A percentile compares a stretch with the other conserved stretches of the same genome.
phyloP scores from a whole-genome alignment of 202 grass and related monocot species.

The Cymbopogon flexuosus region DNA sequence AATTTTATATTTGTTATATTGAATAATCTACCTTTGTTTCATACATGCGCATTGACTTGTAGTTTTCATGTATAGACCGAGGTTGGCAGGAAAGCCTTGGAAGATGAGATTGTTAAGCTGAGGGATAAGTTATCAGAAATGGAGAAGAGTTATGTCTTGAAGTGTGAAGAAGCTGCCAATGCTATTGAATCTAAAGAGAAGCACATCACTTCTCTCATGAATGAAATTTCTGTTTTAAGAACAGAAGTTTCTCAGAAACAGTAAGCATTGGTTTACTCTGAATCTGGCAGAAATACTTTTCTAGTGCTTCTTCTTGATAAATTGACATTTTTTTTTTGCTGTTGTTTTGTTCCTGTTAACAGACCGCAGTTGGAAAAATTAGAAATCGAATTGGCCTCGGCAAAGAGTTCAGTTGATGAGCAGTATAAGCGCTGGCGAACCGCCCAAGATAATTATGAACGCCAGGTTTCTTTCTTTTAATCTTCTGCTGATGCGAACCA shows the following conservation, averaged over 20 bases:
- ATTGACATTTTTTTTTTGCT: constrained; percentile 10
- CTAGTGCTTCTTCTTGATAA: background rate
- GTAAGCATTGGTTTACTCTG: constrained; percentile 45
- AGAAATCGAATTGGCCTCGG: constrained; percentile 56
- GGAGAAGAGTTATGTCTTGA: constrained; percentile 68
- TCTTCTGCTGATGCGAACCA: background rate
- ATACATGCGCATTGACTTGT: background rate
- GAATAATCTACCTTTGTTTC: background rate
- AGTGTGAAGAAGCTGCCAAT: constrained; percentile 63
- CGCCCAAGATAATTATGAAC: constrained; percentile 84
- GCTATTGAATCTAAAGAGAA: constrained; percentile 79
- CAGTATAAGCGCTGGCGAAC: constrained; percentile 77
- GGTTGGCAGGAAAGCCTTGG: constrained; percentile 56
- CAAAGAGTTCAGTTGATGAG: constrained; percentile 71
- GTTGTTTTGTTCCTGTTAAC: constrained; percentile 15
- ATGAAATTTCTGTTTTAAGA: constrained; percentile 58
- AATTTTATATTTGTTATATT: constrained; percentile 2
- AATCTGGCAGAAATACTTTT: background rate
- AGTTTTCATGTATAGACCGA: constrained; percentile 51
- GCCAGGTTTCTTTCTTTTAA: constrained; percentile 53
- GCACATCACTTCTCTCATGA: constrained; percentile 52
- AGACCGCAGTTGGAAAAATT: constrained; percentile 57
- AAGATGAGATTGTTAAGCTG: constrained; percentile 70
- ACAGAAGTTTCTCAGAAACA: constrained; percentile 63
- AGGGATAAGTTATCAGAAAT: constrained; percentile 71